Base-by-base conservation (phyloP, 2,329 filamentous ascomycete genomes). In the Colletotrichum sp. region DNA sequence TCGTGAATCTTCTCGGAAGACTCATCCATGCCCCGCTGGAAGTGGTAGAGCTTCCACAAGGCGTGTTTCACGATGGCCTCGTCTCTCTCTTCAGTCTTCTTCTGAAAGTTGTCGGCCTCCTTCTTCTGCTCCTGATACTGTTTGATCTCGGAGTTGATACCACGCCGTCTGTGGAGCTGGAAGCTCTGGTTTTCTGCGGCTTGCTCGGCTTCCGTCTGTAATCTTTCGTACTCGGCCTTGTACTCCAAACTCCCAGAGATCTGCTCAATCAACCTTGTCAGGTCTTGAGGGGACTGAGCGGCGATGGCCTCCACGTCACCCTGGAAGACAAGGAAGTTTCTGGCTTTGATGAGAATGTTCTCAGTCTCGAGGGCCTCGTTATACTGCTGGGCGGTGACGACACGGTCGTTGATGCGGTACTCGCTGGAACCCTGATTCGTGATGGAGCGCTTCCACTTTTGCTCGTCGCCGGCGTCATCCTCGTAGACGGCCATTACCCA, bases 401-500 rank as follows among this genome's bases (percentile, higher is more conserved):
- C 88, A 66, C 94, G 94, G 79, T 98, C 96, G 86, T 99, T 98
- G 89, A 99, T 98, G 76, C 96, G 94, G 84, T 98, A 99, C 85
- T 98, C 96, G 88, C 96, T 98, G 32, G 93, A 93, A 62, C 97
- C 97, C 77, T 93, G 90, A 79, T 91, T 95, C 6, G 96, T 98
- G 83, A 99, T 99, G 79, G 93, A 94, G 77, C 97, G 95, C 87
- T 98, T 98, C 97, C 97, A 99, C 79, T 93, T 93, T 38, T 98
- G 96, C 84, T 98, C 95, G 81, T 98, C 95, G 62, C 96, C 96
- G 3, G 96, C 96, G 83, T 99, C 97, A 82, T 99, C 97, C 83
- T 98, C 96, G 84, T 98, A 99, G 18, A 99, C 96, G 34, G 97
- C 97, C 96, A 98, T 98, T 16, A 99, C 97, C 96, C 96, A 99